A percentile compares a stretch with the other conserved stretches of the same genome.
phyloP scores from a whole-genome alignment of 208 protist species.

The Trypanosoma theileri region DNA sequence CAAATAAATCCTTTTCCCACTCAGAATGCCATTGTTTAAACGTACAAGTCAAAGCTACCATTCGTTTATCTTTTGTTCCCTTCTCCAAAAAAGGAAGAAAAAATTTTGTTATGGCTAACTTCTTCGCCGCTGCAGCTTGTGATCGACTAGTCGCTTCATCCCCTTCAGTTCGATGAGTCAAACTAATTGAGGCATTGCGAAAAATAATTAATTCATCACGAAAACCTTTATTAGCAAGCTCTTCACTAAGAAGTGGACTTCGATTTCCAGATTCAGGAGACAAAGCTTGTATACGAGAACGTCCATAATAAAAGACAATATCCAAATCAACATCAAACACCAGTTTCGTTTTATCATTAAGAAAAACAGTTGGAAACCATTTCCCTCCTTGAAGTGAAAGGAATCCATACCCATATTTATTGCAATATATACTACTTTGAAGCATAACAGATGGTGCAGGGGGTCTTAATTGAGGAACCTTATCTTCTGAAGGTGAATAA shows the following conservation, averaged over 20 bases:
- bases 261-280: conserved; percentile 19
- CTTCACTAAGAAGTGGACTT: conserved; percentile 36
- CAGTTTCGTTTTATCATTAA: conserved; percentile 67
- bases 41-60: conserved; percentile 23
- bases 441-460: conserved; percentile 36
- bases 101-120: conserved; percentile 46
- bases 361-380: conserved; percentile 30
- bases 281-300: conserved; percentile 15
- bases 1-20: conserved; percentile 26
- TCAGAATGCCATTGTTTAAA: conserved; percentile 19
- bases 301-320: conserved; percentile 39
- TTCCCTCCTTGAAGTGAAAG: conserved; percentile 23
- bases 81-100: conserved; percentile 34
- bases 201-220: conserved; percentile 34
- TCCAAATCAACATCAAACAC: conserved; percentile 34
- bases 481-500: conserved; percentile 6
- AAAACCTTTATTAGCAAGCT: conserved; percentile 25
- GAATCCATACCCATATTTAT: conserved; percentile 60
- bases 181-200: conserved; percentile 24
- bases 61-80: conserved; percentile 24
- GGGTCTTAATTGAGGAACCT: conserved; percentile 21
- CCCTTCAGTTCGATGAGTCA: conserved; percentile 22
- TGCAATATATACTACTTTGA: conserved; percentile 34
- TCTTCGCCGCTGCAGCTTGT: conserved; percentile 33
- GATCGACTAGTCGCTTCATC: conserved; percentile 13